phyloP scores from a whole-genome alignment of 2,329 filamentous ascomycete genomes.

The Epichloe typhina region DNA sequence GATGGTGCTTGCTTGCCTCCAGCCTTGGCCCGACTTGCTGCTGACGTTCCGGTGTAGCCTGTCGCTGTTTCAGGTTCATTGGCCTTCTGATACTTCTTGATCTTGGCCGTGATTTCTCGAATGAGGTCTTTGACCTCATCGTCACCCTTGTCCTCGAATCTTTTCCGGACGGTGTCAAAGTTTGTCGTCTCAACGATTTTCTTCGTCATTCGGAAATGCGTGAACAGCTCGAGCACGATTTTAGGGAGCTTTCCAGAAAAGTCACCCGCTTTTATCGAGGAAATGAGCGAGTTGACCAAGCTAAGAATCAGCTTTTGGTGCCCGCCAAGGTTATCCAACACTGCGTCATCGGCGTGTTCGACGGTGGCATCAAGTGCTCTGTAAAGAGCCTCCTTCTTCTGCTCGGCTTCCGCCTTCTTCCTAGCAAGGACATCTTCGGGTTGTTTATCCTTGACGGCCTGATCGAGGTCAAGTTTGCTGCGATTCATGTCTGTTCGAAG shows the following conservation, averaged over 20 bases:
- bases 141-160: constrained; percentile 50
- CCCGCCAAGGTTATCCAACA: constrained; percentile 44
- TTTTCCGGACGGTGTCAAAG: constrained; percentile 49
- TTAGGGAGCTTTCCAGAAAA: constrained; percentile 41
- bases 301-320: constrained; percentile 43
- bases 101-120: constrained; percentile 38
- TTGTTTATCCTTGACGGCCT: constrained; percentile 29
- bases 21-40: constrained; percentile 24
- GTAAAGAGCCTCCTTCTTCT: constrained; percentile 35
- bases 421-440: constrained; percentile 21
- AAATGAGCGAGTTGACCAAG: constrained; percentile 39
- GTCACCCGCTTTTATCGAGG: constrained; percentile 38
- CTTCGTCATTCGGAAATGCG: constrained; percentile 47
- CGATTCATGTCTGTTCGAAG: constrained; percentile 35
- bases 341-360: constrained; percentile 39
- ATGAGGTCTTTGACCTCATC: constrained; percentile 49
- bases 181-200: constrained; percentile 51
- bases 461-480: constrained; percentile 30
- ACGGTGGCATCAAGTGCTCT: constrained; percentile 40
- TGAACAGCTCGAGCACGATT: constrained; percentile 45
- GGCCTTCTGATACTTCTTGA: constrained; percentile 26
- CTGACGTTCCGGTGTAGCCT: constrained; percentile 27
- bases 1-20: constrained; percentile 15
- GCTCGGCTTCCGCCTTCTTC: constrained; percentile 27
- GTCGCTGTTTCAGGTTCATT: constrained; percentile 21